Evolutionary conservation across 2,329 filamentous ascomycete species (phyloP).

Genomic region (Microdochium bolleyi): DNA sequence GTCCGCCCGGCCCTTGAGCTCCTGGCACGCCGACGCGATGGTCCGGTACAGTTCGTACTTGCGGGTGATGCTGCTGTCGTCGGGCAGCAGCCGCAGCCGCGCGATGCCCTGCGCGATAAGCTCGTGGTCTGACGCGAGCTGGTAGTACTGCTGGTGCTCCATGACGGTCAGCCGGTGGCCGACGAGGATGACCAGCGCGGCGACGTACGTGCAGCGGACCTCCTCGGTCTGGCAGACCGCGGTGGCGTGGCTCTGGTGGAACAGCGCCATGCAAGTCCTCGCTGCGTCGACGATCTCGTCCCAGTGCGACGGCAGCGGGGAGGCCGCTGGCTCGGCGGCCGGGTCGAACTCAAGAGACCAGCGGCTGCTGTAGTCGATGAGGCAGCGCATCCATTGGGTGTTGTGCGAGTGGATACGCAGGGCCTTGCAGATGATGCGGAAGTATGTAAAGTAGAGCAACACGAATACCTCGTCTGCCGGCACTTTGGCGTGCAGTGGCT

Average conservation of each 20-base stretch:
- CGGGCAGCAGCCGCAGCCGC: background rate
- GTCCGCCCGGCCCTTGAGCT: background rate
- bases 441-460: background rate
- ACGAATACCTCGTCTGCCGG: background rate
- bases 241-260: background rate
- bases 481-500: background rate
- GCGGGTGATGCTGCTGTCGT: background rate
- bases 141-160: background rate
- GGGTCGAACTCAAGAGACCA: background rate
- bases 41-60: background rate
- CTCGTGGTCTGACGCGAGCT: background rate
- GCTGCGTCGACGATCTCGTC: background rate
- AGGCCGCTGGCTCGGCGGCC: background rate
- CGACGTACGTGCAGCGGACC: background rate
- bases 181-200: background rate
- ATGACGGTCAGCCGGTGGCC: background rate
- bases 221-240: background rate
- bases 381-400: background rate
- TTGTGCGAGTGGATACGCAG: background rate
- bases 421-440: background rate
- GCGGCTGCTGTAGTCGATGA: background rate
- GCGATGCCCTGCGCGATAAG: background rate
- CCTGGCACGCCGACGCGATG: background rate
- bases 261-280: background rate
- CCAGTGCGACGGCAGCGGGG: background rate